Evolutionary conservation across 139 green algal genomes (phyloP), one percentile per base, ranked within the genome.

Genomic region (Chlorella sorokiniana): DNA sequence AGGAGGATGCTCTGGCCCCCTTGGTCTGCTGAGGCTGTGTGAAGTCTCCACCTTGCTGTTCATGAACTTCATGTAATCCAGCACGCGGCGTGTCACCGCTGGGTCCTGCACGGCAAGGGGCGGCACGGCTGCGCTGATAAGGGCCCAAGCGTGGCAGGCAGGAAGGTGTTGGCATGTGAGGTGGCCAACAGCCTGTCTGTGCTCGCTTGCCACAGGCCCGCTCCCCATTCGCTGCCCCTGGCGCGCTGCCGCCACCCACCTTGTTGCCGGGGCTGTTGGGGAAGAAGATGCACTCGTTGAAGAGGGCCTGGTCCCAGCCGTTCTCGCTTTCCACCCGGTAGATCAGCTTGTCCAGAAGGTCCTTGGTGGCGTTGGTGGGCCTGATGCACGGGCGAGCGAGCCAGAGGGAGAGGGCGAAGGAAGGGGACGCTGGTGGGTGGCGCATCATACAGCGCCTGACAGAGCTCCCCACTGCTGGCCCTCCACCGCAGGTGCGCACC

Each of bases 261-360:
- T 67, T 86, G 63, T 93, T 86, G n/a, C 56, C 52, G 5, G 78
- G 81, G 20, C 69, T 41, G 18, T 76, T 88, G 6, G 91, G 91
- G 61, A 93, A 90, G 83, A 93, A 91, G 52, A 93, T 90, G 54
- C 88, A 87, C 64, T 94, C 86, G 76, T 93, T 93, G 78, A 91
- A 92, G 1, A 93, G 80, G 37, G 86, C 89, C 78, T 94, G 91
- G 83, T 93, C 90, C 90, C 90, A 93, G 1, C 84, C 89, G 9
- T 88, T 76, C 41, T 93, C 86, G 2, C 80, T 86, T 14, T 91
- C 85, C 16, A 91, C 76, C 0, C 88, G 83, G 54, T 89, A 67
- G 23, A 87, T 84, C 48, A 94, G 86, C 42, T 87, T 84, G 64
- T 93, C 86, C 83, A 95, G 87, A 25, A 94, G 83, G 23, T 83